Evolutionary conservation across 2,329 filamentous ascomycete genomes (phyloP).

Genomic region (Microcyclosporella mali): DNA sequence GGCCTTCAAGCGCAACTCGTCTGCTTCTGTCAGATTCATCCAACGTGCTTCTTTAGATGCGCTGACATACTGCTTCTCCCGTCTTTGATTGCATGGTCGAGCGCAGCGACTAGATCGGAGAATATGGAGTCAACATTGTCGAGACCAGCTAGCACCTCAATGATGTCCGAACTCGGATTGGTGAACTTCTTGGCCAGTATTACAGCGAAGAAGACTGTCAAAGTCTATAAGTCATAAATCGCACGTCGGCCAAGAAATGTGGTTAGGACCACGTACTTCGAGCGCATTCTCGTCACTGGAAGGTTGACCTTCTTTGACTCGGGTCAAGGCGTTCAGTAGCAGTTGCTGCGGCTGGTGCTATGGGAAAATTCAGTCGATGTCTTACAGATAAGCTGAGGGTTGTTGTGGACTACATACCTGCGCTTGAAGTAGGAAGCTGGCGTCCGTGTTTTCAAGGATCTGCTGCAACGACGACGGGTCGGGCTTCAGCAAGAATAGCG

Average conservation of each 20-base stretch:
- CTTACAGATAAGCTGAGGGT: too few species aligned
- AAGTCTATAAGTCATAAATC: slow-evolving; percentile 59
- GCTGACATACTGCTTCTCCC: slow-evolving; percentile 65
- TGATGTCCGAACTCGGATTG: slow-evolving; percentile 91
- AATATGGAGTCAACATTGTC: slow-evolving; percentile 83
- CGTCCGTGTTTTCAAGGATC: slow-evolving; percentile 63
- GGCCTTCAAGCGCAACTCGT: slow-evolving; percentile 70
- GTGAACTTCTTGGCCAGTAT: slow-evolving; percentile 85
- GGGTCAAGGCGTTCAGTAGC: slow-evolving; percentile 65
- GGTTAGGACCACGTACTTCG: slow-evolving; percentile 56
- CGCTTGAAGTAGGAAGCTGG: slow-evolving; percentile 68
- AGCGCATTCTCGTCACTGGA: slow-evolving; percentile 71
- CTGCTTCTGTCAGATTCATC: slow-evolving; percentile 39
- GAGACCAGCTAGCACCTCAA: slow-evolving; percentile 79
- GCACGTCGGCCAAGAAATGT: slow-evolving; percentile 17
- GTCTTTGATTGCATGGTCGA: slow-evolving; percentile 78
- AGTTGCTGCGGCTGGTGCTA: slow-evolving; percentile 67
- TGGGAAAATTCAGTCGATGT: slow-evolving; percentile 6
- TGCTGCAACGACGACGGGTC: slow-evolving; percentile 63
- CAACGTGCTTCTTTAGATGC: too few species aligned
- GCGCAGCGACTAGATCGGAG: slow-evolving; percentile 74
- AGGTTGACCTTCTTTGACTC: slow-evolving; percentile 56
- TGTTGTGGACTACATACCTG: too few species aligned
- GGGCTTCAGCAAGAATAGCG: slow-evolving; percentile 86
- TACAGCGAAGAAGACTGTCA: slow-evolving; percentile 78